These are phyloP conservation scores for Solanum piurae DNA, from an alignment of 257 asterid genomes.

Conservation along the genomic window DNA sequence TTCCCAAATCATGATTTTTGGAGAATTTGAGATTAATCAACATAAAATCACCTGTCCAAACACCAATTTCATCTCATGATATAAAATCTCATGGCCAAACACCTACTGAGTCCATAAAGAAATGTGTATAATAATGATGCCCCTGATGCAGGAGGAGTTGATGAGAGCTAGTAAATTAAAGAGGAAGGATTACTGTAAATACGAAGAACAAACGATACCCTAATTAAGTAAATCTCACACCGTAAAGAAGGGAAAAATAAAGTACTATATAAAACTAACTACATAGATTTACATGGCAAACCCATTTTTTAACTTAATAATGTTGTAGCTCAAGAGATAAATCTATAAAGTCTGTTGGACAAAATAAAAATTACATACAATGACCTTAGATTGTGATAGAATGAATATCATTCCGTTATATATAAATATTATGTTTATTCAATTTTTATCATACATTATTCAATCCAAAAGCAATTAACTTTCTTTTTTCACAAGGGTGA, in stretches of 20 bases:
- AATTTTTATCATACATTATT: not conserved
- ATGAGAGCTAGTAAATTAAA: not conserved
- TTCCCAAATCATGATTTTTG: too few species aligned
- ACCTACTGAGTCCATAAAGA: not conserved
- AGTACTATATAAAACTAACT: not conserved
- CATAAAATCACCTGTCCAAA: too few species aligned
- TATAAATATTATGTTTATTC: not conserved
- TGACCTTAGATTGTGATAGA: not conserved
- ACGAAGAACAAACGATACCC: not conserved
- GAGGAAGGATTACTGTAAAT: not conserved
- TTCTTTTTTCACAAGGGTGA: not conserved
- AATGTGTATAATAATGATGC: not conserved
- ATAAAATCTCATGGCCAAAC: not conserved
- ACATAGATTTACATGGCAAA: not conserved
- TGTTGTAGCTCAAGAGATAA: not conserved
- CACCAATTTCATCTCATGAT: not conserved
- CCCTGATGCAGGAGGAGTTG: not conserved
- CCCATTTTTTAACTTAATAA: not conserved
- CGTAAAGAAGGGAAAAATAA: not conserved
- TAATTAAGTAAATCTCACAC: not conserved
- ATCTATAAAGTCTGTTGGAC: not conserved
- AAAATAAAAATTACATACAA: not conserved
- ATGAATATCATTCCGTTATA: not conserved
- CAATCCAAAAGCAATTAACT: not conserved
- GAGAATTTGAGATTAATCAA: too few species aligned